Evolutionary conservation across 2,329 filamentous ascomycete species (phyloP), one percentile per base, ranked within the genome.

Genomic region (Parafenestella ontariensis): DNA sequence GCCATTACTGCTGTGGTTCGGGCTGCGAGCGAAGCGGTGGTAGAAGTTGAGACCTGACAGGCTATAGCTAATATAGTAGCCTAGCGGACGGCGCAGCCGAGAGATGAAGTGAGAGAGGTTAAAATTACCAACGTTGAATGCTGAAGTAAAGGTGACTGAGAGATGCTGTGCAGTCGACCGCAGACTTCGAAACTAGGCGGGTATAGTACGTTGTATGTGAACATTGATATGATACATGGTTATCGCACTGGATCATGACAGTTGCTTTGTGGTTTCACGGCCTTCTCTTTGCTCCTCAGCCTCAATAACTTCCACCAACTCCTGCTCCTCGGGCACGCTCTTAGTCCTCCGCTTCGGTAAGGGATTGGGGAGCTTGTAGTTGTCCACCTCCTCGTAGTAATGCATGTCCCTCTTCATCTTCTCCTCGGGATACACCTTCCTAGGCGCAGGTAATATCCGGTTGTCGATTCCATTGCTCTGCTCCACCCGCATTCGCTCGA

Each of bases 401-500:
- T 67, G 69, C 69, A 69, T 69, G 0, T 68, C 62, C 34, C 63
- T 65, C 63, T 56, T 65, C 31, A 59, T 50, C 46, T 52, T 65
- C 11, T 59, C 57, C 48, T 73, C 67, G 2, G 70, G 66, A 45
- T 75, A 75, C 8, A 75, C 71, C 56, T 57, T 70, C 60, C 61
- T 67, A 17, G 68, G 69, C 18, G 62, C 62, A 3, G 70, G 59
- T n/a, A 71, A 57, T 46, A 61, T 51, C 37, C 66, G 61, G 33
- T 69, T 58, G 20, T 73, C 71, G 42, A 66, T 58, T 10, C 61
- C 62, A n/a, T 65, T 49, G 20, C 65, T 45, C 44, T 64, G 64
- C 26, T 66, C 52, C 21, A 62, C 28, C 34, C 69, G 68, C 66
- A 76, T 65, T 63, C 73, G 75, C 62, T 76, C 64, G 21, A 87